Evolutionary conservation across 2,329 filamentous ascomycete genomes (phyloP), one percentile per base, ranked within the genome.

Genomic region (Saccharata proteae): DNA sequence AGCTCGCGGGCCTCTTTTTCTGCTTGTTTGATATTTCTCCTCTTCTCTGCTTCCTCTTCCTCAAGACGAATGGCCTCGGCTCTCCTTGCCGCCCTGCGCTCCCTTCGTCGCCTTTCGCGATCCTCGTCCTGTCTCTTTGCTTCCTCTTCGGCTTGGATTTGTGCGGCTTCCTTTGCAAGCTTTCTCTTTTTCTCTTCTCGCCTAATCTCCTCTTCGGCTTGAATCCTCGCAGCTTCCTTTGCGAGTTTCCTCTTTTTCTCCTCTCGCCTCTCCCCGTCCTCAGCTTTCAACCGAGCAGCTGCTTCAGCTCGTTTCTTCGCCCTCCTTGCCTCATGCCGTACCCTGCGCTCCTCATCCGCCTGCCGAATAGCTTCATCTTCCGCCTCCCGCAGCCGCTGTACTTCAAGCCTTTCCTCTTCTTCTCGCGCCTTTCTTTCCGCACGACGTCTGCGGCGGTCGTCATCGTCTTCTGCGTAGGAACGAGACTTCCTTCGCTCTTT

Each of bases 211-310:
- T 20, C 20, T 8, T 35, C 32, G 12, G 12, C 24, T 6, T 26
- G 24, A n/a, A n/a, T n/a, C n/a, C n/a, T n/a, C 12, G 24, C 24
- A 5, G 16, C 3, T 14, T 30, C 32, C 22, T 29, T 23, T n/a
- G n/a, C n/a, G 7, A 15, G 8, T 6, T 28, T 22, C 16, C 12
- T 16, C 16, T 16, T 16, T n/a, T 15, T 12, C 9, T 71, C 63
- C 5, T 18, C 21, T 8, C n/a, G n/a, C n/a, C n/a, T n/a, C n/a
- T n/a, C n/a, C n/a, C n/a, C n/a, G n/a, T 34, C 19, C n/a, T 29
- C 12, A 6, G 15, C 30, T 14, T 16, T 9, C 5, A 20, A 7
- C 9, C 23, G 20, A 4, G 16, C 30, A 4, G 26, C 23, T 10
- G 26, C 30, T 11, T 20, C 18, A 9, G 29, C 22, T 4, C 23